phyloP scores from a whole-genome alignment of 169 alveolate genomes.

The Cryptosporidium felis region DNA sequence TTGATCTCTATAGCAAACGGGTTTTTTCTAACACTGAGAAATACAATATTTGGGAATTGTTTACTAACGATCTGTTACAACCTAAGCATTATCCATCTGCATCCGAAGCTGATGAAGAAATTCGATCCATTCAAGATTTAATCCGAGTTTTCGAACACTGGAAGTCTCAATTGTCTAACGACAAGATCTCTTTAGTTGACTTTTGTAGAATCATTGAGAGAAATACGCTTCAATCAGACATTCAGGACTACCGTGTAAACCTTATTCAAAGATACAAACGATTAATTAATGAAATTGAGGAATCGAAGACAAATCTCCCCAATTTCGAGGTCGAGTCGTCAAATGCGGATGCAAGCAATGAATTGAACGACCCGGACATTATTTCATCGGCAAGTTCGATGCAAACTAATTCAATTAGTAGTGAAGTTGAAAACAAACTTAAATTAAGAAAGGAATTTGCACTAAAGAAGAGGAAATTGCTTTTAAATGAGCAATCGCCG shows the following conservation, averaged over 20 bases:
- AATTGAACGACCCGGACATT: too few species aligned
- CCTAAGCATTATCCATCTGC: slow-evolving; percentile 20
- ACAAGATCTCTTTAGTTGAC: slow-evolving; percentile 26
- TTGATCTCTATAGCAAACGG: background rate
- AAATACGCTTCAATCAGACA: slow-evolving; percentile 2
- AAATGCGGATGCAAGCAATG: too few species aligned
- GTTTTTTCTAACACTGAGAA: background rate
- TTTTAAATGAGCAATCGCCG: too few species aligned
- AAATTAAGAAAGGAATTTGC: slow-evolving; percentile 10
- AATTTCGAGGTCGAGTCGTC: too few species aligned
- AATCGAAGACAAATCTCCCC: too few species aligned
- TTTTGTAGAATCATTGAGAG: slow-evolving; percentile 14
- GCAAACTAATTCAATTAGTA: too few species aligned
- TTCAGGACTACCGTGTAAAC: slow-evolving; percentile 40
- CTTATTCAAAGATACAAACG: slow-evolving; percentile 10
- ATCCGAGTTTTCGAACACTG: slow-evolving; percentile 42
- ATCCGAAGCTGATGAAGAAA: background rate
- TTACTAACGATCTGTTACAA: background rate
- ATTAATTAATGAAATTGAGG: background rate
- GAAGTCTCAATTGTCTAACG: slow-evolving; percentile 2
- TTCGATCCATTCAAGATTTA: background rate
- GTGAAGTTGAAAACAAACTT: background rate
- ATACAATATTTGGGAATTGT: slow-evolving; percentile 23
- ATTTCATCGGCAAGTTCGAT: too few species aligned
- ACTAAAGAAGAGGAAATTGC: slow-evolving; percentile 18